Conservation (phyloP, 140 eudicot genomes). For the Artemisia princeps region DNA sequence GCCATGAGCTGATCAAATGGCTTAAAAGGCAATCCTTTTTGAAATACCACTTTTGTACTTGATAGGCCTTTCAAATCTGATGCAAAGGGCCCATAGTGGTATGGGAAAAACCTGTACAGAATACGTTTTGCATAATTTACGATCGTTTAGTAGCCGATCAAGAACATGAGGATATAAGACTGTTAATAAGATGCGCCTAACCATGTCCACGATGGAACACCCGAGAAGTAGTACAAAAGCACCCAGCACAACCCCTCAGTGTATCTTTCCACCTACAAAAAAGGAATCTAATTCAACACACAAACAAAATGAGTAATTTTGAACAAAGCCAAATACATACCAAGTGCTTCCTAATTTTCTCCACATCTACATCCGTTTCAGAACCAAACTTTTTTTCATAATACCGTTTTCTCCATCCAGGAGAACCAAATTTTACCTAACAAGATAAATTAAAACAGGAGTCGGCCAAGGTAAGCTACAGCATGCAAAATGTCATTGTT, state of each 20-base stretch:
- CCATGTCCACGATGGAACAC: slow-evolving; percentile 74
- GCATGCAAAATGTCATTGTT: background rate
- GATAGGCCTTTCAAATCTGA: slow-evolving; percentile 59
- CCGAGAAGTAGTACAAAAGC: slow-evolving; percentile 48
- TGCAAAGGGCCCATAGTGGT: slow-evolving; percentile 59
- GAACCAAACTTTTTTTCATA: slow-evolving; percentile 48
- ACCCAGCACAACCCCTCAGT: slow-evolving; percentile 70
- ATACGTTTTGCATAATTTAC: background rate
- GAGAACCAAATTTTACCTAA: slow-evolving; percentile 46
- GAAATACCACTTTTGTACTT: slow-evolving; percentile 30
- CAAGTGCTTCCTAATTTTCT: slow-evolving; percentile 28
- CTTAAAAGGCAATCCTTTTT: slow-evolving; percentile 43
- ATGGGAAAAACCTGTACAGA: slow-evolving; percentile 47
- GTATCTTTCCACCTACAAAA: slow-evolving; percentile 44
- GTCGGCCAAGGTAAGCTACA: background rate
- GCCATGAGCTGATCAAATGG: slow-evolving; percentile 71
- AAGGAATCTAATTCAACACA: background rate
- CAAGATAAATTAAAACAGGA: background rate
- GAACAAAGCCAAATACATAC: slow-evolving; percentile 25
- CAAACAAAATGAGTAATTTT: background rate
- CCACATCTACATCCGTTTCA: slow-evolving; percentile 25
- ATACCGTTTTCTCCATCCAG: slow-evolving; percentile 45
- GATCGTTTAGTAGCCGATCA: background rate
- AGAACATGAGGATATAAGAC: background rate
- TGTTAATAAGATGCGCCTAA: slow-evolving; percentile 14